Conservation (phyloP, 805 yeast species). For the Brettanomyces custersianus region DNA sequence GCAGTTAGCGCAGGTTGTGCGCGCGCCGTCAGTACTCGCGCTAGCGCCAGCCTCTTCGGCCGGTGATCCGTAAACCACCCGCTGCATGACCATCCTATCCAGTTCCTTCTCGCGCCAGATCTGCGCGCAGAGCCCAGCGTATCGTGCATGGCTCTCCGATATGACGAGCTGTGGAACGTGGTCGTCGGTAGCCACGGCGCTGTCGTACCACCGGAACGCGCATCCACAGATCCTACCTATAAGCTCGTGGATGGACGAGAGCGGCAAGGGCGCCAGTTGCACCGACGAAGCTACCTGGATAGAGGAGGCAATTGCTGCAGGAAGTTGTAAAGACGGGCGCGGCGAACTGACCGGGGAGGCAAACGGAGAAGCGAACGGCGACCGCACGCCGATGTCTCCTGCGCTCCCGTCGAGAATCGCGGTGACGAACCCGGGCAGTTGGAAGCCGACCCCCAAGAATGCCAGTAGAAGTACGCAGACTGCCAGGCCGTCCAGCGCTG, state of each 20-base stretch:
- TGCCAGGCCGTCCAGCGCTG: conserved; percentile 76
- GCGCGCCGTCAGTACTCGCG: too few relatives aligned
- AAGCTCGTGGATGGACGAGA: conserved; percentile 25
- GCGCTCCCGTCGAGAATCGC: conserved; percentile 12
- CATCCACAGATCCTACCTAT: conserved; percentile 30
- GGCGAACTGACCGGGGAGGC: conserved; percentile 35
- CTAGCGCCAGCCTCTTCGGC: too few relatives aligned
- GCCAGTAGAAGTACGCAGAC: conserved; percentile 55
- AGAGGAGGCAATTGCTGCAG: conserved; percentile 10
- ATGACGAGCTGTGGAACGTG: conserved; percentile 79
- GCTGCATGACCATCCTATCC: conserved; percentile 30
- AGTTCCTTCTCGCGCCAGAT: conserved; percentile 42
- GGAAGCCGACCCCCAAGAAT: conserved; percentile 44
- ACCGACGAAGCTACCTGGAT: conserved; percentile 4
- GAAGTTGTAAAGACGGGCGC: conserved; percentile 34
- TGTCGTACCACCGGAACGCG: conserved; percentile 34
- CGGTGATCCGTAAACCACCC: too few relatives aligned
- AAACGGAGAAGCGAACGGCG: conserved; percentile 12
- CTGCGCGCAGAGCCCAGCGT: conserved; percentile 48
- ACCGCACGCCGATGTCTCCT: conserved; percentile 15
- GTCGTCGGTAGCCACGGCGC: conserved; percentile 48
- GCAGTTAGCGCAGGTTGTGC: too few relatives aligned
- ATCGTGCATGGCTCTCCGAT: conserved; percentile 59
- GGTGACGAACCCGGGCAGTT: conserved; percentile 29
- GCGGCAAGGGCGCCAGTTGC: conserved; percentile 13